A percentile compares a stretch with the other conserved stretches of the same genome.
Conservation (phyloP, 2,329 filamentous ascomycete species). For the Fusarium heterosporum region DNA sequence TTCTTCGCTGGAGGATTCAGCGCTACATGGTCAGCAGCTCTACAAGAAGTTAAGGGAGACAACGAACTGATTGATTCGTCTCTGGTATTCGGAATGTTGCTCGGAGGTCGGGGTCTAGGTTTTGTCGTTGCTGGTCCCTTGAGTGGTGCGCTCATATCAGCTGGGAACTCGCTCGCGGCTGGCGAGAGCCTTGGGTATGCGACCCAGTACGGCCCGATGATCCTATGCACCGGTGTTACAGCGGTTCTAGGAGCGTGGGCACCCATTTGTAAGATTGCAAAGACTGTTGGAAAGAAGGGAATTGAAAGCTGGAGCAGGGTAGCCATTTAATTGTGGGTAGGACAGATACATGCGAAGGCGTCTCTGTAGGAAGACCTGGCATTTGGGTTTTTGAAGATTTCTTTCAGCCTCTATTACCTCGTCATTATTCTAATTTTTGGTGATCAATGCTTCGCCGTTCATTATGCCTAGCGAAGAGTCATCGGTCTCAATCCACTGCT, state of each 20-base stretch:
- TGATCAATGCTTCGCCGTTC: conserved; percentile 47
- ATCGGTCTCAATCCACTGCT: conserved; percentile 43
- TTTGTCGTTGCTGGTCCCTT: conserved; percentile 48
- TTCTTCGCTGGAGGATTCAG: conserved; percentile 73
- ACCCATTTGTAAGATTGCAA: conserved; percentile 56
- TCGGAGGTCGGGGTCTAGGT: conserved; percentile 48
- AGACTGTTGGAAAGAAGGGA: conserved; percentile 11
- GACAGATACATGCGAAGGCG: neutral
- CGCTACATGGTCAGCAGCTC: conserved; percentile 68
- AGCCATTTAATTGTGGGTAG: conserved; percentile 59
- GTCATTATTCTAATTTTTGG: conserved; percentile 27
- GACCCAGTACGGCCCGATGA: conserved; percentile 51
- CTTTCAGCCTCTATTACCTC: neutral
- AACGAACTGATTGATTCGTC: conserved; percentile 45
- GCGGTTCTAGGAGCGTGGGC: conserved; percentile 50
- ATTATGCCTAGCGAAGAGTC: conserved; percentile 48
- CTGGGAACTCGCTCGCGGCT: conserved; percentile 32
- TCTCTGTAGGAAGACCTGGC: neutral
- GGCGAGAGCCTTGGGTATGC: conserved; percentile 49
- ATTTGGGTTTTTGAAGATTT: neutral
- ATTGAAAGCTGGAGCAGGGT: conserved; percentile 13
- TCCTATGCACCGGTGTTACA: conserved; percentile 49
- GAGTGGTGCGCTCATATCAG: conserved; percentile 48
- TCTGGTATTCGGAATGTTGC: conserved; percentile 49
- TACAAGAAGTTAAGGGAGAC: conserved; percentile 54